These are phyloP conservation scores for Podaxis rugospora DNA, from an alignment of 768 basidiomycete genomes.

Conservation along the genomic window DNA sequence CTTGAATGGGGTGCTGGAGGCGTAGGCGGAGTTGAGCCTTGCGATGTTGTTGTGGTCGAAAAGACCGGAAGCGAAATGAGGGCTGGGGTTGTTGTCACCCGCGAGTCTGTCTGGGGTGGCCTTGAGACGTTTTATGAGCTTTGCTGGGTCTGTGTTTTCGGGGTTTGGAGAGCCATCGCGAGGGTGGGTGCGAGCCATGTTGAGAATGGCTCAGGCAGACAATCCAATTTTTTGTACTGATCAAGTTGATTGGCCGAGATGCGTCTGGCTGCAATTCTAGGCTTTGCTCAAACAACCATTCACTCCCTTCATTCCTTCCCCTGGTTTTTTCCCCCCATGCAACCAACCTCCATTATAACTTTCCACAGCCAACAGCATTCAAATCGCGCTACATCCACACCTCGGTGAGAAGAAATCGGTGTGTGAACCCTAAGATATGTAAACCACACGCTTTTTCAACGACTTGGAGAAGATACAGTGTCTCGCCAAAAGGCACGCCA, in stretches of 20 bases:
- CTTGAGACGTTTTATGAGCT: constrained; percentile 24
- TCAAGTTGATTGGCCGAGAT: constrained; percentile 3
- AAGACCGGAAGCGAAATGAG: constrained; percentile 47
- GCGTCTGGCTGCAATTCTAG: not conserved
- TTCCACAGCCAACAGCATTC: too few relatives aligned
- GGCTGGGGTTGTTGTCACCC: constrained; percentile 26
- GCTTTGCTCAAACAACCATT: not conserved
- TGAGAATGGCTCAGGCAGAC: not conserved
- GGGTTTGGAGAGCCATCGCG: constrained; percentile 39
- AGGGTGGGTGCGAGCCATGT: constrained; percentile 43
- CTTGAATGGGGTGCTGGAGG: constrained; percentile 66
- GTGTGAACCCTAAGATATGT: too few relatives aligned
- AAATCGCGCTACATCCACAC: too few relatives aligned
- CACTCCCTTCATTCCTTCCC: too few relatives aligned
- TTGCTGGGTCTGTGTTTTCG: constrained; percentile 14
- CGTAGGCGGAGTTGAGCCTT: constrained; percentile 52
- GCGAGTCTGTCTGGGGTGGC: constrained; percentile 18
- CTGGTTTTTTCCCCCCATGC: too few relatives aligned
- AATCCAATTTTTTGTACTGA: not conserved
- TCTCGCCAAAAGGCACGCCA: too few relatives aligned
- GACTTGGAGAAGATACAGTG: too few relatives aligned
- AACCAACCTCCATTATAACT: too few relatives aligned
- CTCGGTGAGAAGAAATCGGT: too few relatives aligned
- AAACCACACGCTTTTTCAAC: too few relatives aligned
- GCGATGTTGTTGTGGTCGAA: constrained; percentile 56